Evolutionary conservation across 108 stramenopile genomes (phyloP).

Genomic region (Hondaea fermentalgiana): DNA sequence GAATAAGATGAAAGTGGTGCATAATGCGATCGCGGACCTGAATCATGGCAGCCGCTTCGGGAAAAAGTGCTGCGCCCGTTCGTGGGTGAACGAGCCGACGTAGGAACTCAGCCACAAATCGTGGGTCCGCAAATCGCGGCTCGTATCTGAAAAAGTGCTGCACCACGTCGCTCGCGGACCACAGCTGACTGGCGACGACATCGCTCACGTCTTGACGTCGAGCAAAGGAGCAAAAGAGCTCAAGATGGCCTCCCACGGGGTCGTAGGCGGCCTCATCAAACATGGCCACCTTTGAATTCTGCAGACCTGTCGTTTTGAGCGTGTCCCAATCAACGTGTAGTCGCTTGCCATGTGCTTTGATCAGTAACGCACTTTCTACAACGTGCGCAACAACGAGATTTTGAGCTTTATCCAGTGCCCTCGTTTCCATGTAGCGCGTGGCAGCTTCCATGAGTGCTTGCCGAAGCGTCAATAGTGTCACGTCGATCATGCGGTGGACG

Average conservation of each 20-base stretch:
- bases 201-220: not conserved
- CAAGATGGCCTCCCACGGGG: not conserved
- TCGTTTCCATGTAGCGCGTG: not conserved
- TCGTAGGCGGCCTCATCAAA: not conserved
- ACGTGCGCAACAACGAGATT: not conserved
- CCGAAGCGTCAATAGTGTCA: not conserved
- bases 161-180: not conserved
- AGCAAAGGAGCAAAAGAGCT: not conserved
- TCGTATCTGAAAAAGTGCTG: not conserved
- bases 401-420: not conserved
- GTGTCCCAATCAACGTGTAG: not conserved
- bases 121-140: not conserved
- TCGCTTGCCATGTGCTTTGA: not conserved
- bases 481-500: not conserved
- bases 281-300: not conserved
- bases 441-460: not conserved
- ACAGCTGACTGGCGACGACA: not conserved
- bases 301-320: not conserved
- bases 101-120: not conserved
- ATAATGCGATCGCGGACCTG: not conserved
- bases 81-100: not conserved
- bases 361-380: not conserved
- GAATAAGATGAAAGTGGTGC: not conserved
- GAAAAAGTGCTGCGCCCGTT: not conserved
- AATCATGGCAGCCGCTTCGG: not conserved